These are phyloP conservation scores for Tremella mesenterica DNA, from an alignment of 768 basidiomycete genomes.

Conservation along the genomic window DNA sequence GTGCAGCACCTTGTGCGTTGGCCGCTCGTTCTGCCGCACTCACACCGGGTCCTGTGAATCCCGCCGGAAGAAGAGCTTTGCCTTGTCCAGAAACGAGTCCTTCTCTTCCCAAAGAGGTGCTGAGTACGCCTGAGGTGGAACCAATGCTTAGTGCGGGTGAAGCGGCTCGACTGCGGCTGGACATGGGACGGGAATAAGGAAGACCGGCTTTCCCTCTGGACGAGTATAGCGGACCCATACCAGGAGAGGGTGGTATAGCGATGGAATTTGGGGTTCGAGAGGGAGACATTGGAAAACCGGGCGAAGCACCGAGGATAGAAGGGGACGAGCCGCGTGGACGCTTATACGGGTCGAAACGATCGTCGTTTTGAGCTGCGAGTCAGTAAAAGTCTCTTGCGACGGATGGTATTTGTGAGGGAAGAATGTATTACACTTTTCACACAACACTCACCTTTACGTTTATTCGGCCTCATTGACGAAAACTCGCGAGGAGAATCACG, in stretches of 20 bases:
- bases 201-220: conserved; percentile 10
- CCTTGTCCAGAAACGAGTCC: not conserved
- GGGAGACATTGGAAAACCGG: conserved; percentile 24
- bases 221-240: conserved; percentile 11
- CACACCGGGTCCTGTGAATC: conserved; percentile 8
- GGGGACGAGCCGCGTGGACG: conserved; percentile 34
- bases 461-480: conserved; percentile 34
- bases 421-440: no score
- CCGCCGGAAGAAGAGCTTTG: conserved; percentile 4
- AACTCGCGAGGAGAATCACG: conserved; percentile 26
- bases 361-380: conserved; percentile 28
- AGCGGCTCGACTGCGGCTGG: conserved; percentile 25
- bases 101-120: conserved; percentile 12
- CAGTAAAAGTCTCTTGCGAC: not conserved
- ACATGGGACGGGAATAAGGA: conserved; percentile 28
- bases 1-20: conserved; percentile 2
- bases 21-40: not conserved
- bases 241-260: conserved; percentile 31
- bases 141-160: conserved; percentile 35
- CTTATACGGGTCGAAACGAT: conserved; percentile 41
- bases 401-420: not conserved
- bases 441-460: conserved; percentile 27
- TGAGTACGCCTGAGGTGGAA: conserved; percentile 19
- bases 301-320: not conserved
- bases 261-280: conserved; percentile 21